A percentile compares a stretch with the other conserved stretches of the same genome.
phyloP scores from a whole-genome alignment of 2,329 filamentous ascomycete species.

The Cladosporium phlei region DNA sequence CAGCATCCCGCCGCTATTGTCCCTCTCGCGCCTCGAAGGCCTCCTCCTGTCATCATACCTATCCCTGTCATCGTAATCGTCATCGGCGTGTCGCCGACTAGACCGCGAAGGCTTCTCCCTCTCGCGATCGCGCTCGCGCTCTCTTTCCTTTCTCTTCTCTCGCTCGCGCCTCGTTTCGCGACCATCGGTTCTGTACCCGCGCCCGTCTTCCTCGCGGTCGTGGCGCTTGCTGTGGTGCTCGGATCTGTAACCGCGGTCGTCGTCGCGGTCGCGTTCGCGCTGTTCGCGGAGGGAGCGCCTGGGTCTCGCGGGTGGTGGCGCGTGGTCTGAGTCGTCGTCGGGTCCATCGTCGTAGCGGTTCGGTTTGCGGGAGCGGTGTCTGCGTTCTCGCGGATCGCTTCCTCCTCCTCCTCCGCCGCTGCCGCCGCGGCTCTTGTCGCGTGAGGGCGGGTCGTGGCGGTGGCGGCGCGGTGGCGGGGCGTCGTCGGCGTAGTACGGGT shows the following conservation, averaged over 20 bases:
- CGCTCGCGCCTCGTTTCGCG: conserved; percentile 13
- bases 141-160: conserved; percentile 6
- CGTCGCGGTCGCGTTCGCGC: conserved; percentile 5
- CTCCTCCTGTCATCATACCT: conserved; percentile 5
- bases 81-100: not conserved
- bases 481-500: not conserved
- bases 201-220: not conserved
- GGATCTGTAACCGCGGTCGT: conserved; percentile 13
- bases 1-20: not conserved
- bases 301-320: conserved; percentile 1
- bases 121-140: conserved; percentile 7
- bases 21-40: conserved; percentile 1
- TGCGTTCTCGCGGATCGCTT: conserved; percentile 9
- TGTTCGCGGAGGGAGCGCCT: conserved; percentile 8
- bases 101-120: not conserved
- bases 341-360: conserved; percentile 10
- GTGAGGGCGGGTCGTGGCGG: not conserved
- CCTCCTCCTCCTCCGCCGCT: not conserved
- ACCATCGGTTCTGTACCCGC: conserved; percentile 14
- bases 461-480: conserved; percentile 1
- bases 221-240: conserved; percentile 8
- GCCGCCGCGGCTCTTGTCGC: conserved; percentile 1
- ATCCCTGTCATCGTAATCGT: not conserved
- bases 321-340: conserved; percentile 9
- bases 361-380: conserved; percentile 11